Conservation (phyloP, 176 grass and related monocot genomes). For the Eragrostis nindensis region DNA sequence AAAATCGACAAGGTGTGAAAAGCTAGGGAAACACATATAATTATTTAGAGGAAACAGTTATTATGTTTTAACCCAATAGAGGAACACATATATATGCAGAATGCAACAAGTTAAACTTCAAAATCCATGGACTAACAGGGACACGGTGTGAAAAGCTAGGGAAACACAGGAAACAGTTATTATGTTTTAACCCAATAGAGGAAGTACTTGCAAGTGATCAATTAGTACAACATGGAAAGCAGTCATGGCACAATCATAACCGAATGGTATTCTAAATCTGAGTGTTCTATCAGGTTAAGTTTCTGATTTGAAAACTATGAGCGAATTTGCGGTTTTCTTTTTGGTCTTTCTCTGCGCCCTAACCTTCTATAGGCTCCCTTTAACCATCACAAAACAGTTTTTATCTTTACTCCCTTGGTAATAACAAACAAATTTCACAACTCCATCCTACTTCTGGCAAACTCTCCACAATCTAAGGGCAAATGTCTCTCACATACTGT, state of each 20-base stretch:
- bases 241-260: neutral
- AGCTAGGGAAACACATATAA: too few relatives aligned
- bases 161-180: neutral
- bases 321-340: slow-evolving; percentile 6
- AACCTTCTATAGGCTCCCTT: neutral
- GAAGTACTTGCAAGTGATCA: neutral
- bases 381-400: neutral
- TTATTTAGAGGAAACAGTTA: too few relatives aligned
- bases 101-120: too few relatives aligned
- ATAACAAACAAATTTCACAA: neutral
- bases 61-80: too few relatives aligned
- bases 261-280: neutral
- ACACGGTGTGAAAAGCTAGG: neutral
- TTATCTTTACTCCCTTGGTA: neutral
- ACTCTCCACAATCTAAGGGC: slow-evolving; percentile 3
- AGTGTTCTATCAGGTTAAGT: slow-evolving; percentile 5
- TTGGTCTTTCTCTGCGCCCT: neutral
- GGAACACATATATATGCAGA: too few relatives aligned
- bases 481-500: neutral
- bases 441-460: neutral
- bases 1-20: too few relatives aligned
- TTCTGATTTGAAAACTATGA: slow-evolving; percentile 8
- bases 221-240: neutral
- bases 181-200: neutral
- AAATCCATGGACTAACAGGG: neutral